Evolutionary conservation across 257 asterid species (phyloP).

Genomic region (Plantago elongata): DNA sequence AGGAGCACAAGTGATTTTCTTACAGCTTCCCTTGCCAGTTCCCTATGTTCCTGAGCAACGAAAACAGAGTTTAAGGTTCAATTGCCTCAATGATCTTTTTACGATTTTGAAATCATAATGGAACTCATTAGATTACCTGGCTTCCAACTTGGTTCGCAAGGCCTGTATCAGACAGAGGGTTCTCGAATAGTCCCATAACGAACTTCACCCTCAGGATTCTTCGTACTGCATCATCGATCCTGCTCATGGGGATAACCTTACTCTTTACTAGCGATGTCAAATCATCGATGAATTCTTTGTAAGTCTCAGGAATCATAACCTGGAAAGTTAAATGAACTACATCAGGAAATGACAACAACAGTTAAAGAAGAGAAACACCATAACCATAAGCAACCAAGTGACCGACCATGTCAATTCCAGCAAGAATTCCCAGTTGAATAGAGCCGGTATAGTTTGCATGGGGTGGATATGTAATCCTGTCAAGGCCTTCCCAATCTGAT

Average conservation of each 20-base stretch:
- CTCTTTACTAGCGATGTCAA: slow-evolving; percentile 36
- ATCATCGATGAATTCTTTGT: slow-evolving; percentile 27
- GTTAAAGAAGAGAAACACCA: background rate
- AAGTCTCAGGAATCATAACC: slow-evolving; percentile 35
- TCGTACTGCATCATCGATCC: slow-evolving; percentile 34
- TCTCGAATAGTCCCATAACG: slow-evolving; percentile 41
- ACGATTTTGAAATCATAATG: background rate
- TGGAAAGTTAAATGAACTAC: slow-evolving; percentile 18
- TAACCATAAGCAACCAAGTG: slow-evolving; percentile 1
- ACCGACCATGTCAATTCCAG: slow-evolving; percentile 69
- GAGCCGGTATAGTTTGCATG: slow-evolving; percentile 52
- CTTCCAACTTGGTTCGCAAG: slow-evolving; percentile 34
- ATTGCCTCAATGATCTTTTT: background rate
- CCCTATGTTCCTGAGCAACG: slow-evolving; percentile 43
- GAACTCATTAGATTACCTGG: slow-evolving; percentile 21
- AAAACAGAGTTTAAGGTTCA: background rate
- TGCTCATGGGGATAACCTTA: slow-evolving; percentile 29
- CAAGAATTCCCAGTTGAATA: slow-evolving; percentile 41
- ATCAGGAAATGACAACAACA: slow-evolving; percentile 3
- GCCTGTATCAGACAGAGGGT: slow-evolving; percentile 34
- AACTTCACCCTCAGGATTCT: slow-evolving; percentile 40
- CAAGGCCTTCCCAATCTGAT: slow-evolving; percentile 58
- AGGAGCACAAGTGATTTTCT: slow-evolving; percentile 59
- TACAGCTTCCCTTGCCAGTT: slow-evolving; percentile 58
- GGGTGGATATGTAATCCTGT: slow-evolving; percentile 41